A percentile compares a stretch with the other conserved stretches of the same genome.
Conservation (phyloP, 139 green algal species). For the Monoraphidium neglectum region DNA sequence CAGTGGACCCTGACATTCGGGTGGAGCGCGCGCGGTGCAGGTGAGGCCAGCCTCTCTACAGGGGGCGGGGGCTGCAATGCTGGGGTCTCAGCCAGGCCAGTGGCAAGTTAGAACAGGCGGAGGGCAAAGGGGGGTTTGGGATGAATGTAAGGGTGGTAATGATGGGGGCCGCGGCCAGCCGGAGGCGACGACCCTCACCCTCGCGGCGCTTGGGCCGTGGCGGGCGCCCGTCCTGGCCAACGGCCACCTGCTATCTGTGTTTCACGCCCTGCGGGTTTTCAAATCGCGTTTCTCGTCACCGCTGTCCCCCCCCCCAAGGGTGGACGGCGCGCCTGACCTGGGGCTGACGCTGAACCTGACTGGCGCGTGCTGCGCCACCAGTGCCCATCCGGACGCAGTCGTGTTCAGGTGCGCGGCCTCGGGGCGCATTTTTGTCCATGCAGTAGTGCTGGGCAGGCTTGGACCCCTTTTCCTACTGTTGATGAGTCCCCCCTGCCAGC, state of each 20-base stretch:
- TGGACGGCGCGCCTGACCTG: slow-evolving; percentile 5
- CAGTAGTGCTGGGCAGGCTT: too few species aligned
- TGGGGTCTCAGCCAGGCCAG: neutral
- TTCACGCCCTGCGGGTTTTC: neutral
- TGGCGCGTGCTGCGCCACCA: slow-evolving; percentile 56
- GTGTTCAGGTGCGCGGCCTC: slow-evolving; percentile 51
- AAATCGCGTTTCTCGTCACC: neutral
- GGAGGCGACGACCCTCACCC: too few species aligned
- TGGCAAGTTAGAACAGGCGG: neutral
- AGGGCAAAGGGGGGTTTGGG: too few species aligned
- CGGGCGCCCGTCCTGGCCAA: too few species aligned
- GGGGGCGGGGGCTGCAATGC: neutral
- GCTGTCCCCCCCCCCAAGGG: neutral
- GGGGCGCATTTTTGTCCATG: too few species aligned
- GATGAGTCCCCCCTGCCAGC: too few species aligned
- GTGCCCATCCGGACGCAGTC: slow-evolving; percentile 44
- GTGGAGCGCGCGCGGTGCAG: slow-evolving; percentile 50
- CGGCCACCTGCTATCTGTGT: too few species aligned
- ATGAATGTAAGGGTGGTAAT: too few species aligned
- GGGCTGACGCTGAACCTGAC: slow-evolving; percentile 68
- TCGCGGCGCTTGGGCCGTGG: too few species aligned
- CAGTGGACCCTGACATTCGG: slow-evolving; percentile 60
- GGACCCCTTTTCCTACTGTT: too few species aligned
- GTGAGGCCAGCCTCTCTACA: slow-evolving; percentile 4
- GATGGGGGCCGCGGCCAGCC: too few species aligned